These are phyloP conservation scores for Colletotrichum melonis DNA, from an alignment of 2,329 filamentous ascomycete genomes.

Conservation along the genomic window DNA sequence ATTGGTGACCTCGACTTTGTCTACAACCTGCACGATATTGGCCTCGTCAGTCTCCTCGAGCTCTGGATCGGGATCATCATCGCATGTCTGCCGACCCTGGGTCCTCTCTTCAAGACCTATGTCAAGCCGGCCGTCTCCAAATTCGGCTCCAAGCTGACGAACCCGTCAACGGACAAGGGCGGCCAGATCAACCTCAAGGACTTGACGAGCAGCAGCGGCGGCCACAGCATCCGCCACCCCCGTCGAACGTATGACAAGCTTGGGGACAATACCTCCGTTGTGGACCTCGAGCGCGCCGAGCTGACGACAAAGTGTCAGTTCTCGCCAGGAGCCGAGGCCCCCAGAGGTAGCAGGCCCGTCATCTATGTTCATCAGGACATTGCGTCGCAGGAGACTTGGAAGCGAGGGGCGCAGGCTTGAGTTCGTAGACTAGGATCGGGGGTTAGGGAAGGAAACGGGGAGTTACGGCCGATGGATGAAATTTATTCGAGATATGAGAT, in stretches of 20 bases:
- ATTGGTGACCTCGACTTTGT: constrained; percentile 38
- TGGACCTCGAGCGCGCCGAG: constrained; percentile 20
- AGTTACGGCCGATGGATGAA: background rate
- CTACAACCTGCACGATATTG: constrained; percentile 44
- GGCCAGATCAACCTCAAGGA: constrained; percentile 22
- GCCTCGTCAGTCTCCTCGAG: constrained; percentile 50
- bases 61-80: constrained; percentile 52
- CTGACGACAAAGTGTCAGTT: constrained; percentile 27
- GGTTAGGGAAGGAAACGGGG: no score
- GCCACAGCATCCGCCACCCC: constrained; percentile 2
- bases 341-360: constrained; percentile 12
- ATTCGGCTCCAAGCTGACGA: constrained; percentile 27
- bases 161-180: constrained; percentile 25
- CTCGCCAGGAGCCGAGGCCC: constrained; percentile 5
- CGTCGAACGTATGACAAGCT: constrained; percentile 28
- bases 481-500: background rate
- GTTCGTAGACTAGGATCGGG: background rate
- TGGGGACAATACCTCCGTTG: constrained; percentile 4
- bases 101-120: constrained; percentile 42
- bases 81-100: constrained; percentile 55
- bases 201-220: constrained; percentile 1
- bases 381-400: constrained; percentile 14
- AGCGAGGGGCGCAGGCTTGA: background rate
- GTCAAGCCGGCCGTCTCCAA: constrained; percentile 37
- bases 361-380: constrained; percentile 33